Evolutionary conservation across 768 basidiomycete species (phyloP), one percentile per base, ranked within the genome.

Genomic region (Omphalotus guepiniiformis): DNA sequence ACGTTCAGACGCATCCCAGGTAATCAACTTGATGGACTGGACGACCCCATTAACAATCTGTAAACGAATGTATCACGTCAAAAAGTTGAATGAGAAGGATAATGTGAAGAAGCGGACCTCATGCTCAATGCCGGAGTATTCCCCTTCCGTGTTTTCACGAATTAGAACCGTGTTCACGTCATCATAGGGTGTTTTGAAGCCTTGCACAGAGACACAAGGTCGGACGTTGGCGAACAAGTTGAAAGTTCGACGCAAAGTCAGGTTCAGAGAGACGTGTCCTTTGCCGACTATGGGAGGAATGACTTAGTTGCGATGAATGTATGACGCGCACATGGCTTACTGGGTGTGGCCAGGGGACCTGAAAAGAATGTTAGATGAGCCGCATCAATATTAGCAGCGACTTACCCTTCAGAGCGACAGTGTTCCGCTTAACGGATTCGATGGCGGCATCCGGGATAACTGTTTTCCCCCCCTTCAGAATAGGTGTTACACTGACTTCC

Each of bases 101-200:
- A 22, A n/a, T n/a, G n/a, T 23, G n/a, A 27, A 26, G 6, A 30
- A 26, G 47, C 69, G 9, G 50, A 93, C 93, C 82, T 98, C 94
- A 67, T 99, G 96, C 69, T 99, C 96, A 57, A 99, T 98, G 57
- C 96, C 96, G 50, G 94, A 97, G 70, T 99, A 99, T 67, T 99
- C 96, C 66, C 96, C 96, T 70, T 99, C 96, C 7, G 96, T 99
- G 69, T 99, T 99, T 74, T 99, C 96, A 62, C 96, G 92, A 65
- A 99, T 99, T 56, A 99, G 74, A 43, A 97, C 93, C 21, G 92
- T 94, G 75, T 99, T 88, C 55, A 99, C 96, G 60, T 97, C 87
- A 64, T 98, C 94, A 61, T 99, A 98, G 2, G 95, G 88, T 0
- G 96, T 99, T 74, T 96, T 96, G 78, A 85, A 98, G 23, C 96